Percentiles rank a stretch among this genome's conserved stretches.
Conservation (phyloP, 495 filamentous ascomycete species). For the Penicillium ucsense region DNA sequence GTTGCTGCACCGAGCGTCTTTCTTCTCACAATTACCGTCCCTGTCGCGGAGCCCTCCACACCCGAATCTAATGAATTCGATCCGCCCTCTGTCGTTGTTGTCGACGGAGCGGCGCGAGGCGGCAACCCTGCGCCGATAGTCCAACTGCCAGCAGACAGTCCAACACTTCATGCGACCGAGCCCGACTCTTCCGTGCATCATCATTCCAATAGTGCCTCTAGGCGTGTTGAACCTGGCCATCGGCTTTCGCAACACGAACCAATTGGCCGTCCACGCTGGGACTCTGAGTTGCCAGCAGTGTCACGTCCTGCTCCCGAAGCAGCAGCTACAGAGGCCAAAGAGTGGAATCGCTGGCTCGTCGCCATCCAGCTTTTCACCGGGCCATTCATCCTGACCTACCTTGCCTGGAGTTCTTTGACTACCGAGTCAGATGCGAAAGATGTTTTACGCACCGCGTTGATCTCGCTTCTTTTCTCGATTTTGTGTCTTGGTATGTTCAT, state of each 20-base stretch:
- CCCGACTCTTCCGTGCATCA: conserved; percentile 2
- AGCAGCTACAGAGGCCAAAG: conserved; percentile 25
- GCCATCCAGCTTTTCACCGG: conserved; percentile 77
- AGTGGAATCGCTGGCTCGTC: conserved; percentile 89
- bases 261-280: conserved; percentile 21
- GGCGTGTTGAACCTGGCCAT: conserved; percentile 9
- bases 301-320: conserved; percentile 8
- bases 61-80: conserved; percentile 32
- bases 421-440: conserved; percentile 37
- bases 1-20: conserved; percentile 84
- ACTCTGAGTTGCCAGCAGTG: conserved; percentile 32
- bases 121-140: conserved; percentile 19
- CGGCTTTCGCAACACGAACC: conserved; percentile 10
- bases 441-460: conserved; percentile 56
- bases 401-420: conserved; percentile 63
- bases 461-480: conserved; percentile 61
- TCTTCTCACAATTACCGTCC: conserved; percentile 82
- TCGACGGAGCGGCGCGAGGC: conserved; percentile 19
- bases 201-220: conserved; percentile 1
- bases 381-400: conserved; percentile 69
- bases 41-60: conserved; percentile 65
- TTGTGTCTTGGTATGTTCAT: conserved; percentile 53
- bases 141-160: conserved; percentile 37
- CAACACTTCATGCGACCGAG: conserved; percentile 17
- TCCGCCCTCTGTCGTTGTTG: conserved; percentile 30